Base-by-base conservation (phyloP, 805 yeast species). In the Candida corydali region DNA sequence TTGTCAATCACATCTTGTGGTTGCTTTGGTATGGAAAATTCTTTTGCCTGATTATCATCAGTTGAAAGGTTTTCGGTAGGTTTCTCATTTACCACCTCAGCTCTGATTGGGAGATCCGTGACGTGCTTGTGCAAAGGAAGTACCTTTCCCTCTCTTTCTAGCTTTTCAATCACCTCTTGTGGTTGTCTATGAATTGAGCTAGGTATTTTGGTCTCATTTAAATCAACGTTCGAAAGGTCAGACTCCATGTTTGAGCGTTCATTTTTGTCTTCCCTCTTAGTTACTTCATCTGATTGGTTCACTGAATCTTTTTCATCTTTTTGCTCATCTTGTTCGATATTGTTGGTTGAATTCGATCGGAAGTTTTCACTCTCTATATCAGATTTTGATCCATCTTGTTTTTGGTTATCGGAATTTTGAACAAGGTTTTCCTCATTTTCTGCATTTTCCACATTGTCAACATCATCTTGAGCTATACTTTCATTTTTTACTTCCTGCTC, bases 361-460 rank as follows among this genome's bases (percentile, higher is more conserved):
- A 10, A 20, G 9, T 24, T 14, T 24, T 10, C 20, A 16, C 17
- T 39, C 16, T 31, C 38, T 16, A 24, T 33, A 23, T 20, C 40
- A 23, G 26, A 39, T 18, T 36, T 43, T 11, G 37, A 44, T 22
- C 45, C 26, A 20, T 26, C 25, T n/a, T 33, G 40, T 29, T 20
- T 20, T n/a, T n/a, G n/a, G n/a, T n/a, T n/a, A n/a, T n/a, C n/a
- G n/a, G n/a, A n/a, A n/a, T n/a, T n/a, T n/a, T n/a, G n/a, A n/a
- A n/a, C n/a, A n/a, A n/a, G n/a, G n/a, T n/a, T n/a, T 20, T 7
- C 23, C 9, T 20, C 23, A 20, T 20, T 20, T 7, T 9, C 23
- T 7, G 7, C 23, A 7, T 20, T 20, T 7, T 20, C 9, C 8
- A 20, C 23, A 7, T 20, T 9, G 23, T 7, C 9, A 7, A 20